Percentiles rank a stretch among this genome's conserved stretches.
These are phyloP conservation scores for Colletotrichum coccodes DNA, from an alignment of 2,329 filamentous ascomycete species.

Conservation along the genomic window DNA sequence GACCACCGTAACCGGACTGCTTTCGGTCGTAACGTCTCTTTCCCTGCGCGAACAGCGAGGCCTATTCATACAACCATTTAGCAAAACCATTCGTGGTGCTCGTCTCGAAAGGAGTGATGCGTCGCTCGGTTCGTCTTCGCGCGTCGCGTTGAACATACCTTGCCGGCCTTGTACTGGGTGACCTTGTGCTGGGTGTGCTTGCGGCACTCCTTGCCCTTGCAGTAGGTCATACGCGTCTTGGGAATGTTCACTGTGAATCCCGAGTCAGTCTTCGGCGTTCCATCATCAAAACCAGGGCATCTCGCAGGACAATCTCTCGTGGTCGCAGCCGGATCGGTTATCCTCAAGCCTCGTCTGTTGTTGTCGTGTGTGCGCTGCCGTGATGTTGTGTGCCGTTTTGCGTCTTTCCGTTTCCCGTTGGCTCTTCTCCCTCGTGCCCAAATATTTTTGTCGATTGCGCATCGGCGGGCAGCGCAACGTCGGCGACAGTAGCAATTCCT, in stretches of 20 bases:
- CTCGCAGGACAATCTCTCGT: conserved; percentile 1
- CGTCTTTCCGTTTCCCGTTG: not conserved
- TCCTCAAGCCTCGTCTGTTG: not conserved
- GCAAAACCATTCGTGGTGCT: not conserved
- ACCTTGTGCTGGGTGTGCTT: conserved; percentile 94
- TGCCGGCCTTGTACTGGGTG: conserved; percentile 97
- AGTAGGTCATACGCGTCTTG: conserved; percentile 97
- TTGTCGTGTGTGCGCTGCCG: not conserved
- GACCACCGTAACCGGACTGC: conserved; percentile 99
- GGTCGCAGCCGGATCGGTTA: conserved; percentile 21
- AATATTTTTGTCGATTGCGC: conserved; percentile 16
- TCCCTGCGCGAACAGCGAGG: conserved; percentile 96
- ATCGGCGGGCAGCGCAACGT: conserved; percentile 14
- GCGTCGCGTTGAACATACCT: conserved; percentile 59
- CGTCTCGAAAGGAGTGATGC: not conserved
- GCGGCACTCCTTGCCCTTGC: conserved; percentile 94
- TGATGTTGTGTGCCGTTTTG: not conserved
- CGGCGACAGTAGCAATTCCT: not conserved
- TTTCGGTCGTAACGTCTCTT: conserved; percentile 99
- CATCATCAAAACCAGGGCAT: not conserved
- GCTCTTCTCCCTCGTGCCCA: conserved; percentile 6
- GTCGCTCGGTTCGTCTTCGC: conserved; percentile 26
- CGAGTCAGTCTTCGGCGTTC: conserved; percentile 40
- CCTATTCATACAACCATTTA: conserved; percentile 55
- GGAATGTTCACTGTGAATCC: conserved; percentile 89